Conservation (phyloP, 345 rosid genomes). For the Arabis hirsuta region DNA sequence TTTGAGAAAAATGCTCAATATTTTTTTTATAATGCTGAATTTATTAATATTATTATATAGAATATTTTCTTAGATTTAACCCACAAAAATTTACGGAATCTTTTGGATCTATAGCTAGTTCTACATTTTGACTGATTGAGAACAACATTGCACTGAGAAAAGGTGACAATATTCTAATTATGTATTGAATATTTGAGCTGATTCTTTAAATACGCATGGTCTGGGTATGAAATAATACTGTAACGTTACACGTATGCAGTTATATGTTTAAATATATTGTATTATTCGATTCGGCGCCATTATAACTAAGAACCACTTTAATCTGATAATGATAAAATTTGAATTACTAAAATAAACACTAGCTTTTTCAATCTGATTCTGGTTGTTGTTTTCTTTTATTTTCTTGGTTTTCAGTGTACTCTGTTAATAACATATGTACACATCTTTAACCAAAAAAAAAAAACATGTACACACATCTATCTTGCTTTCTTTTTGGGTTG, state of each 20-base stretch:
- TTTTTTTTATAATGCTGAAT: too few species aligned
- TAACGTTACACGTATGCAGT: background rate
- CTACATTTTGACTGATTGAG: constrained; percentile 1
- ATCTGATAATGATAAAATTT: constrained; percentile 9
- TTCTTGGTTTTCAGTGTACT: background rate
- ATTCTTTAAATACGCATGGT: constrained; percentile 1
- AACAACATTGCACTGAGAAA: background rate
- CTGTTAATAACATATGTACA: constrained; percentile 11
- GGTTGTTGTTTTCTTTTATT: background rate
- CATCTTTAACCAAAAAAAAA: too few species aligned
- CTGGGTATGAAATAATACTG: background rate
- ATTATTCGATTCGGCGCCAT: constrained; percentile 26
- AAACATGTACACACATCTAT: constrained; percentile 16
- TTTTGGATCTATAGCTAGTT: background rate
- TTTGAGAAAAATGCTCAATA: too few species aligned
- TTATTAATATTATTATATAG: background rate
- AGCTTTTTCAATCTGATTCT: background rate
- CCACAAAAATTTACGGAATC: background rate
- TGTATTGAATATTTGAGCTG: background rate
- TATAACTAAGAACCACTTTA: constrained; percentile 9
- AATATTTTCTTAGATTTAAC: background rate
- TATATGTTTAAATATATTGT: background rate
- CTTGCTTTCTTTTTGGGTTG: background rate
- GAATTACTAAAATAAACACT: constrained; percentile 10
- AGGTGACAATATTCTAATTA: background rate